Evolutionary conservation across 2,329 filamentous ascomycete genomes (phyloP), one percentile per base, ranked within the genome.

Genomic region (Fusarium abutilonis): DNA sequence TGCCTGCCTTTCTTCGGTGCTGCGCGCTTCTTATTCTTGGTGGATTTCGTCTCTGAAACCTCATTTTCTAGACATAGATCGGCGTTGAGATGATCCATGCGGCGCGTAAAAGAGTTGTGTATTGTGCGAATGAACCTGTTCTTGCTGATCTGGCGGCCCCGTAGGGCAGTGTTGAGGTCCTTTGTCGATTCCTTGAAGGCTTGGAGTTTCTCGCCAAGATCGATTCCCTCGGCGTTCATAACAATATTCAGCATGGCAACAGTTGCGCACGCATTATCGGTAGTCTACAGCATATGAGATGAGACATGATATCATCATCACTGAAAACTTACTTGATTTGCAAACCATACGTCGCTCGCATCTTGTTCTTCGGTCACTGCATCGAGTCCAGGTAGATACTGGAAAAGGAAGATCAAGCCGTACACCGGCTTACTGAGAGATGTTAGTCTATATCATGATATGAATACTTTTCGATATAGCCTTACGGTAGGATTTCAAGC

Each of bases 211-310:
- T 85, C 77, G 4, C 93, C 92, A 6, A 97, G 82, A 10, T 86
- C 77, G 4, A 92, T 76, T 0, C 79, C 80, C 0, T 85, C 79
- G 21, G 88, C 83, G 72, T 98, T 98, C 85, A 97, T 96, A 71
- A 97, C 80, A 58, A 97, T 96, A 70, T 98, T 98, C 68, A 97
- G 83, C 65, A 98, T 81, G 4, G 95, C 93, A 41, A 97, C 86
- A n/a, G 92, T 95, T 17, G 92, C 95, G 76, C 95, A 99, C 23
- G 92, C 89, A 75, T 96, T 96, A 52, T 86, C 83, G 0, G 87
- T 89, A 1, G 91, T 92, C 89, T 94, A 10, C 6, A 19, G 31
- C 9, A 26, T 32, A 31, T 72, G 35, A 70, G 60, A 32, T 34
- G 7, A 42, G 47, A 19, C n/a, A 15, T 3, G 13, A 6, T 35